Evolutionary conservation across 495 filamentous ascomycete genomes (phyloP).

Genomic region (Neurospora sp.): DNA sequence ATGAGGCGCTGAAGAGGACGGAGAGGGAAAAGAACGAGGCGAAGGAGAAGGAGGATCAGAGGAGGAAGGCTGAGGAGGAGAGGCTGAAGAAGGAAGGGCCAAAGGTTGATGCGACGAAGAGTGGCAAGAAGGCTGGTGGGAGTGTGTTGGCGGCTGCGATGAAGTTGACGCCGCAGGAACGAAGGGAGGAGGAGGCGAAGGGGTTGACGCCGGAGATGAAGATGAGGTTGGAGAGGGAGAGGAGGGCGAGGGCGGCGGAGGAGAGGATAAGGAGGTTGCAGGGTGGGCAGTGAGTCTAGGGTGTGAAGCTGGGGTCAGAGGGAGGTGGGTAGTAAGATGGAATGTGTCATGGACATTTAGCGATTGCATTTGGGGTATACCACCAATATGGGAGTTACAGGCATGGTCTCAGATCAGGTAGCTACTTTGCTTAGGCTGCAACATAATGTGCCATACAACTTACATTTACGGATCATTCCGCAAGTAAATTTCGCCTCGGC

Average conservation of each 20-base stretch:
- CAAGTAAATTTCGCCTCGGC: too few relatives aligned
- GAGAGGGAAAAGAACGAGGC: slow-evolving; percentile 50
- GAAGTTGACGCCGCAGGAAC: slow-evolving; percentile 61
- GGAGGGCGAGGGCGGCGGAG: slow-evolving; percentile 76
- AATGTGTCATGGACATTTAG: not conserved
- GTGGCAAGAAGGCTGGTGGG: slow-evolving; percentile 20
- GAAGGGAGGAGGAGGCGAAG: slow-evolving; percentile 68
- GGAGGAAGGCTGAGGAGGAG: slow-evolving; percentile 56
- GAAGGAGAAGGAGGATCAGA: slow-evolving; percentile 52
- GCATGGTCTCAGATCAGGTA: not conserved
- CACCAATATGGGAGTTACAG: not conserved
- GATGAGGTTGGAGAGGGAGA: slow-evolving; percentile 68
- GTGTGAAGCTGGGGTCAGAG: not conserved
- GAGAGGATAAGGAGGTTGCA: slow-evolving; percentile 67
- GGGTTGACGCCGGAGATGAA: slow-evolving; percentile 80
- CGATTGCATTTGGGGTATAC: not conserved
- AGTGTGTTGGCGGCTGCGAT: slow-evolving; percentile 39
- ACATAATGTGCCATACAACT: too few relatives aligned
- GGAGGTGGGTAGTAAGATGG: not conserved
- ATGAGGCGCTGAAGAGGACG: slow-evolving; percentile 57
- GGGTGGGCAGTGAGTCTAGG: slow-evolving; percentile 12
- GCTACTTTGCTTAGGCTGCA: too few relatives aligned
- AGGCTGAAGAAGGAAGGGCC: slow-evolving; percentile 44
- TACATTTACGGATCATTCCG: too few relatives aligned
- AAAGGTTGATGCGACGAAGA: slow-evolving; percentile 17